Evolutionary conservation across 2,329 filamentous ascomycete genomes (phyloP), one percentile per base, ranked within the genome.

Genomic region (Apiospora pterosperma): DNA sequence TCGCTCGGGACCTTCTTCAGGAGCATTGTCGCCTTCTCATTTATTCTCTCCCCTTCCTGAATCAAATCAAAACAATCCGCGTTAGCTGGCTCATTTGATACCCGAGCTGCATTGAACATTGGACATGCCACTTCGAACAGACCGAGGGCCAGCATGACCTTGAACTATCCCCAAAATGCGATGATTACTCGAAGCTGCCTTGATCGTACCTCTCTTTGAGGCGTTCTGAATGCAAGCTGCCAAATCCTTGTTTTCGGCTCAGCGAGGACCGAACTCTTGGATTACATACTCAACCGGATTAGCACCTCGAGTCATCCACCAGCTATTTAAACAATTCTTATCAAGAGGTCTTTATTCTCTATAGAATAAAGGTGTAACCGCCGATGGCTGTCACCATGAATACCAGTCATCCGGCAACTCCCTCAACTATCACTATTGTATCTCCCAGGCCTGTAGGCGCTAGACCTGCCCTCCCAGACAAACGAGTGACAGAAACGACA

Each of bases 401-500:
- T 34, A 34, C 48, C 31, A 55, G 48, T 34, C 48, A 55, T 34
- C 48, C 48, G 28, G 28, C 48, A 34, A 34, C 48, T 5, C 48
- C 58, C n/a, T 39, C 58, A 8, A 60, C 70, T 19, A 68, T 67
- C 64, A 72, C 66, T 55, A 72, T 71, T 63, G 69, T 70, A 23
- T 72, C 74, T 19, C 72, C 73, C 25, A 71, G 64, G 60, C 70
- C 73, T 1, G 63, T 68, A 62, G 70, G 69, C 8, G 58, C 70
- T 44, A 72, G 73, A 60, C 70, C 73, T 25, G 70, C 77, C 23
- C 77, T 95, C 59, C 94, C 94, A 8, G 82, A 88, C 63, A 87
- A 85, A 67, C 81, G 88, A 66, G 88, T 97, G 36, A 89, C 86
- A 3, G 85, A 88, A 70, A 85, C 86, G 2, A 91, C 85, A 14